These are phyloP conservation scores for Triticum dicoccoides DNA, from an alignment of 176 grass and related monocot species.

Conservation along the genomic window DNA sequence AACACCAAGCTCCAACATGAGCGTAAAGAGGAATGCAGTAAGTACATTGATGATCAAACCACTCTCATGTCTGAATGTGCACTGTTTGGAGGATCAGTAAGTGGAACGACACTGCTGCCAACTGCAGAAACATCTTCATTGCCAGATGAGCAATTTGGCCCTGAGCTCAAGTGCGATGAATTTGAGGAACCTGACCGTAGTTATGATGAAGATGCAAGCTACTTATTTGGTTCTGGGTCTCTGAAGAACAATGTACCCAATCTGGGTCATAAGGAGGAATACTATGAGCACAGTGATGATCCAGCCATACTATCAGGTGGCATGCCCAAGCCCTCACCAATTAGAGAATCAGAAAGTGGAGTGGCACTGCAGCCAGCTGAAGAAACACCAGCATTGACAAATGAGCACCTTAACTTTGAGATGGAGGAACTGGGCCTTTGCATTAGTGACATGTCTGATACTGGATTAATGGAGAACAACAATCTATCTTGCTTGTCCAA, in stretches of 20 bases:
- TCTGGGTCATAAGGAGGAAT: constrained; percentile 17
- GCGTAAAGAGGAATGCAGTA: background rate
- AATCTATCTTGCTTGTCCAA: background rate
- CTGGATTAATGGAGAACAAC: background rate
- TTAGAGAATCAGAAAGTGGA: constrained; percentile 1
- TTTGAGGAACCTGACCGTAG: background rate
- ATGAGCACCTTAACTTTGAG: constrained; percentile 1
- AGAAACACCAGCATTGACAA: background rate
- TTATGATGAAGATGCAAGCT: background rate
- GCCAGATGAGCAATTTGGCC: background rate
- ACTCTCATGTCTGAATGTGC: background rate
- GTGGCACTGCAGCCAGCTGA: background rate
- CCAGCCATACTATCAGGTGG: background rate
- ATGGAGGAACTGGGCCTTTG: background rate
- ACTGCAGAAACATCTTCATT: background rate
- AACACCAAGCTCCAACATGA: background rate
- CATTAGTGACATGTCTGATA: background rate
- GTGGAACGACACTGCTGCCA: background rate
- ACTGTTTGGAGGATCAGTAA: background rate
- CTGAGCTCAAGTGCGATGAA: background rate
- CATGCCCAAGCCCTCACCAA: background rate
- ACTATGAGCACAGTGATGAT: background rate
- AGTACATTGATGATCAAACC: background rate
- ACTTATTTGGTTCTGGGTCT: background rate
- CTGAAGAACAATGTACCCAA: background rate